phyloP scores from a whole-genome alignment of 1,284 basidiomycete genomes.

The Leccinum griseonigrum region DNA sequence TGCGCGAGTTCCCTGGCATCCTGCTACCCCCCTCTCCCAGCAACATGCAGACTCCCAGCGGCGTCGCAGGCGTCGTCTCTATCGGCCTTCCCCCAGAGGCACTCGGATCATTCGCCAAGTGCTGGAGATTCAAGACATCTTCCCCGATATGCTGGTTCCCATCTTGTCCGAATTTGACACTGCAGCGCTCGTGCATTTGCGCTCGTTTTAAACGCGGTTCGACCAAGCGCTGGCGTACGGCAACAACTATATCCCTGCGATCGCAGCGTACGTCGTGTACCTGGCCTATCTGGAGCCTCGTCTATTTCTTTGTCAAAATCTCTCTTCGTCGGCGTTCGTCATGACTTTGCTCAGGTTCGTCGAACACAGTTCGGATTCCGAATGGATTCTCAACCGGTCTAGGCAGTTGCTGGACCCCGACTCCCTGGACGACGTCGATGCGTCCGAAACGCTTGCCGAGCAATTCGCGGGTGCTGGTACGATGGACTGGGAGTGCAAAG shows the following conservation, averaged over 20 bases:
- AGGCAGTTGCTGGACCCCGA: constrained; percentile 70
- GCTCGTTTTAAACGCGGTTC: constrained; percentile 69
- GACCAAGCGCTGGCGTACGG: constrained; percentile 82
- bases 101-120: constrained; percentile 72
- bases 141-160: constrained; percentile 89
- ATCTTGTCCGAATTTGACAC: constrained; percentile 67
- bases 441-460: constrained; percentile 45
- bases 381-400: constrained; percentile 84
- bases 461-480: constrained; percentile 59
- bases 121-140: constrained; percentile 64
- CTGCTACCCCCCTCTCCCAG: constrained; percentile 64
- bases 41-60: constrained; percentile 65
- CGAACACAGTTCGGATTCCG: constrained; percentile 81
- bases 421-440: constrained; percentile 54
- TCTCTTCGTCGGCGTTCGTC: constrained; percentile 60
- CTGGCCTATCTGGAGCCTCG: constrained; percentile 69
- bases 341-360: constrained; percentile 77
- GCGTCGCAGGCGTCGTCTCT: constrained; percentile 83
- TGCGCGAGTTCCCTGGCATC: constrained; percentile 89
- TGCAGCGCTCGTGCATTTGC: constrained; percentile 51
- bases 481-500: constrained; percentile 47
- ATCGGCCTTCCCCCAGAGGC: constrained; percentile 86
- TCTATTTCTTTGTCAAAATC: constrained; percentile 84
- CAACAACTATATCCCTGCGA: constrained; percentile 75
- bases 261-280: constrained; percentile 81